A percentile compares a stretch with the other conserved stretches of the same genome.
These are phyloP conservation scores for Saccharomycopsis fodiens DNA, from an alignment of 805 yeast species.

Conservation along the genomic window DNA sequence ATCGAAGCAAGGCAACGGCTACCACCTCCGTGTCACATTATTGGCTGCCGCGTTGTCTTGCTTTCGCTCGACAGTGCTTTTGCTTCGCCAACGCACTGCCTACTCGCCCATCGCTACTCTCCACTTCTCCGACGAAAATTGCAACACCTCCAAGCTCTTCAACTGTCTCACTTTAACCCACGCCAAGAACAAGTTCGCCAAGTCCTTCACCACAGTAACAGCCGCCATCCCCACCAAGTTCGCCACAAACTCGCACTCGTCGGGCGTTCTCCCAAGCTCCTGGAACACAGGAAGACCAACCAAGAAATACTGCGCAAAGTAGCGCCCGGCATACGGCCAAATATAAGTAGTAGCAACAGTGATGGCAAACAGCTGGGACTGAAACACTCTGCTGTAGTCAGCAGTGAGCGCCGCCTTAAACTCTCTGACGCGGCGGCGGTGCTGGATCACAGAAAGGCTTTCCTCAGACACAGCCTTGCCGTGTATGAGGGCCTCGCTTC, in stretches of 20 bases:
- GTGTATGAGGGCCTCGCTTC: neutral
- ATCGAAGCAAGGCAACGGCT: too few species aligned
- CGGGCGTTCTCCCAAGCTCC: constrained; percentile 29
- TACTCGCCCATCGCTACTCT: constrained; percentile 2
- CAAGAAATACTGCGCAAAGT: constrained; percentile 23
- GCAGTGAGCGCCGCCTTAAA: constrained; percentile 23
- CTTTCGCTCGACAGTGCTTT: neutral
- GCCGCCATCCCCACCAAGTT: constrained; percentile 30
- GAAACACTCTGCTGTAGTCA: constrained; percentile 28
- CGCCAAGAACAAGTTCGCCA: constrained; percentile 27
- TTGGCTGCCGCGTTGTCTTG: too few species aligned
- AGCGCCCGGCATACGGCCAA: constrained; percentile 30
- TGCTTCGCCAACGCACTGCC: neutral
- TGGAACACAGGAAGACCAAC: constrained; percentile 23
- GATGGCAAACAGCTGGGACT: constrained; percentile 18
- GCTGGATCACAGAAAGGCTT: constrained; percentile 17
- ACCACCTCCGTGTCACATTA: too few species aligned
- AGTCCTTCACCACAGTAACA: constrained; percentile 28
- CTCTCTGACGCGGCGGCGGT: constrained; percentile 25
- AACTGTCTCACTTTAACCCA: constrained; percentile 28
- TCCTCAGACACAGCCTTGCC: neutral
- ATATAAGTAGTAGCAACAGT: constrained; percentile 25
- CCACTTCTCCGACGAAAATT: constrained; percentile 8
- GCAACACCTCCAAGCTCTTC: constrained; percentile 21
- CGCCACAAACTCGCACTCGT: constrained; percentile 29